Conservation (phyloP, 345 rosid species). For the Ricinus communis region DNA sequence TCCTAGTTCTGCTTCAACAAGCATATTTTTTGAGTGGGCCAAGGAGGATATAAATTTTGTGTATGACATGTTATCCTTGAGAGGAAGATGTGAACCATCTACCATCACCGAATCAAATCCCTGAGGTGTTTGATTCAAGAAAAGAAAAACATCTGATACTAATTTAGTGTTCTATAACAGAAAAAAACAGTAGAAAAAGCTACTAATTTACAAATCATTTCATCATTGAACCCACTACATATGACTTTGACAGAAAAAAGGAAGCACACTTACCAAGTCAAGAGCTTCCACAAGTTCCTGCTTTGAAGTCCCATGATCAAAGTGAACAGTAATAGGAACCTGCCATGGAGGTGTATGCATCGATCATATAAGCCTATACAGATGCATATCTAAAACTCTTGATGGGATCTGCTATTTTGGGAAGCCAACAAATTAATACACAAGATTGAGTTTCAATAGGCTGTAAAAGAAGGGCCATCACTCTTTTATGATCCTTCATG, state of each 20-base stretch:
- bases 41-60: slow-evolving; percentile 61
- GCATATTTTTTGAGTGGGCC: slow-evolving; percentile 68
- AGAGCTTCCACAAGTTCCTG: slow-evolving; percentile 76
- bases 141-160: slow-evolving; percentile 17
- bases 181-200: background rate
- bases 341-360: slow-evolving; percentile 32
- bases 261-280: slow-evolving; percentile 54
- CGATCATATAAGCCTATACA: background rate
- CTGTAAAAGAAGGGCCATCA: background rate
- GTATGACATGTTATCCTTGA: slow-evolving; percentile 68
- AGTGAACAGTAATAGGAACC: slow-evolving; percentile 94
- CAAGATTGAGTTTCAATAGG: background rate
- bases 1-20: slow-evolving; percentile 96
- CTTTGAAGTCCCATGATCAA: slow-evolving; percentile 89
- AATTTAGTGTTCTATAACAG: slow-evolving; percentile 4
- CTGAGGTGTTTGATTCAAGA: slow-evolving; percentile 36
- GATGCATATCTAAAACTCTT: too few relatives aligned
- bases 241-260: background rate
- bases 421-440: background rate
- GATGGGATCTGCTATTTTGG: background rate
- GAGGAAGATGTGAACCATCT: slow-evolving; percentile 91
- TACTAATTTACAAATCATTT: background rate
- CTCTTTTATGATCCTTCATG: background rate
- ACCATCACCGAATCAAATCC: slow-evolving; percentile 95
- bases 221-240: background rate